Conservation (phyloP, 495 filamentous ascomycete genomes). For the Collariella sp. region DNA sequence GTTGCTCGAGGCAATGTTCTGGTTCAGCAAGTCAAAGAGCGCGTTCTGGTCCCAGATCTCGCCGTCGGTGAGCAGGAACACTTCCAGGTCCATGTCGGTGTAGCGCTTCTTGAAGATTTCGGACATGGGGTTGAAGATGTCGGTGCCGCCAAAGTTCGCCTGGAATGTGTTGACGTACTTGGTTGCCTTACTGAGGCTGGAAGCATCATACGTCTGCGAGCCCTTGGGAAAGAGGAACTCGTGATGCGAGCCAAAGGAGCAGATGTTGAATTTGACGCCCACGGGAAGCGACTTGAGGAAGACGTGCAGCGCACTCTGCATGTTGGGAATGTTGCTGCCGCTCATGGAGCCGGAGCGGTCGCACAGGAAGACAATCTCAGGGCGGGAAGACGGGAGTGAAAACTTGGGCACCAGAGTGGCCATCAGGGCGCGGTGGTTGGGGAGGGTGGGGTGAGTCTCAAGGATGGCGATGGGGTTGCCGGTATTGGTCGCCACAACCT, state of each 20-base stretch:
- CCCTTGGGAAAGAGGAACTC: constrained; percentile 49
- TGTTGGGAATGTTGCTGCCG: constrained; percentile 41
- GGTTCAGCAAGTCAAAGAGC: constrained; percentile 48
- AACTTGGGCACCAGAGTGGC: constrained; percentile 60
- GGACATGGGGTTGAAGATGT: constrained; percentile 50
- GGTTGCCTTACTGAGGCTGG: constrained; percentile 44
- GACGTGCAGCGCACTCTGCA: constrained; percentile 51
- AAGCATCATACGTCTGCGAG: constrained; percentile 47
- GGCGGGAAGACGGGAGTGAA: constrained; percentile 40
- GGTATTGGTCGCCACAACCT: constrained; percentile 47
- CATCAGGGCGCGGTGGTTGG: constrained; percentile 57
- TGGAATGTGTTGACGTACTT: constrained; percentile 39
- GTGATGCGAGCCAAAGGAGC: constrained; percentile 51
- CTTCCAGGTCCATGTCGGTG: constrained; percentile 48
- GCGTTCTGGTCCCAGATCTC: constrained; percentile 51
- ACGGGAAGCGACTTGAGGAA: constrained; percentile 63
- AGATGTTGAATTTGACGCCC: constrained; percentile 66
- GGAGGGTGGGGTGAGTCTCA: constrained; percentile 52
- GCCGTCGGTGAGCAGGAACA: constrained; percentile 66
- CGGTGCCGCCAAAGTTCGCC: constrained; percentile 58
- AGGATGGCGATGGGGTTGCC: constrained; percentile 52
- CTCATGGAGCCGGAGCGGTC: constrained; percentile 63
- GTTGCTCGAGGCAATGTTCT: constrained; percentile 38
- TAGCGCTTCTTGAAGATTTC: constrained; percentile 44
- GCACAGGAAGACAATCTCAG: constrained; percentile 63